Conservation (phyloP, 371 early-diverging fungal species). For the Syncephalastrum sp. region DNA sequence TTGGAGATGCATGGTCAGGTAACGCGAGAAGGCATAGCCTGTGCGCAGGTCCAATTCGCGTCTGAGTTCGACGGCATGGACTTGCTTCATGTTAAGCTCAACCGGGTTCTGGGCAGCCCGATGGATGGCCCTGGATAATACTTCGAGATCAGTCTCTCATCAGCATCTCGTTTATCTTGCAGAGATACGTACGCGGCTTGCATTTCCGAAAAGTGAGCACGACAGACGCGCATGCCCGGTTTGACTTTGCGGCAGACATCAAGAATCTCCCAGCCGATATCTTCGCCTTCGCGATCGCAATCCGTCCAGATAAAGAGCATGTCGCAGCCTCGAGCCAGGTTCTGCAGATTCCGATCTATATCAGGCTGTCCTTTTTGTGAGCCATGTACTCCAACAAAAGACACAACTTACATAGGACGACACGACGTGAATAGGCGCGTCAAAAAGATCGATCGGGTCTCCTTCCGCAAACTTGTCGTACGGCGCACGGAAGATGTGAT, state of each 20-base stretch:
- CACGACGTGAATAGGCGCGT: constrained; percentile 18
- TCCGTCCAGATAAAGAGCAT: constrained; percentile 99
- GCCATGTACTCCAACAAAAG: background rate
- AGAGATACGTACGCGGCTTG: constrained; percentile 50
- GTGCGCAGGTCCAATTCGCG: constrained; percentile 96
- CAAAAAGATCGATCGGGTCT: constrained; percentile 65
- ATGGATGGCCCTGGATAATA: constrained; percentile 65
- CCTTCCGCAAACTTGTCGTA: constrained; percentile 62
- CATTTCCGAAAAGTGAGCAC: constrained; percentile 86
- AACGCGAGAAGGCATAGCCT: constrained; percentile 95
- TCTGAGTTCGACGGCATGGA: constrained; percentile 92
- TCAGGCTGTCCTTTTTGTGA: too few relatives aligned
- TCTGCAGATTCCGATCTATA: too few relatives aligned
- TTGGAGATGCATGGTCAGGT: too few relatives aligned
- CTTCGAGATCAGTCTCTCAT: background rate
- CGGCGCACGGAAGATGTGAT: constrained; percentile 60
- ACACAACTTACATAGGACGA: too few relatives aligned
- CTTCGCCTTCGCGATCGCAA: constrained; percentile 98
- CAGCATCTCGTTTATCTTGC: background rate
- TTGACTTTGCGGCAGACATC: constrained; percentile 69
- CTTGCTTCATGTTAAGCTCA: constrained; percentile 71
- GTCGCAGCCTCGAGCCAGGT: constrained; percentile 50
- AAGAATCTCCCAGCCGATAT: constrained; percentile 91
- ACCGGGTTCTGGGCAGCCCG: constrained; percentile 77
- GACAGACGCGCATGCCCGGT: constrained; percentile 60